Base-by-base conservation (phyloP, 2,329 filamentous ascomycete species). In the Phoma sp. region DNA sequence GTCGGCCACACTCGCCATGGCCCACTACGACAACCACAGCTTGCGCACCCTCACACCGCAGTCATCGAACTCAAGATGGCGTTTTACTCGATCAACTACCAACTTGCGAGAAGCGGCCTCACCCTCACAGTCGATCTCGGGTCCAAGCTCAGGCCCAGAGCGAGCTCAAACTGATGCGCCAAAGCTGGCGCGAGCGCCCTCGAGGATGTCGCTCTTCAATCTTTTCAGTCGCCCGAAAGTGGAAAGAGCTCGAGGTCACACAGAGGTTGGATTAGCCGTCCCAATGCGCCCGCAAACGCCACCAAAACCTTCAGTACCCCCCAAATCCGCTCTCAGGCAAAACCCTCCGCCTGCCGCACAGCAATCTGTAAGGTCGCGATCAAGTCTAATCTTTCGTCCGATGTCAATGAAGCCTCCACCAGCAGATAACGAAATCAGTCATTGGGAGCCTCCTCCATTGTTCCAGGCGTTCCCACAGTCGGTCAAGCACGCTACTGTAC, bases 401-500 rank as follows among this genome's bases (percentile, higher is more conserved):
- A 65, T 59, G 57, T 71, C 70, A 7, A 59, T 69, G 51, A 66
- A 63, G 52, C 59, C 68, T 29, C 39, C 65, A 8, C 55, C 60
- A 14, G 46, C 52, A 40, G 53, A 55, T 7, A 62, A 56, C 38
- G 62, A 70, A 11, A 54, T 87, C 13, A 58, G 53, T 22, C 60
- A 64, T 43, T 80, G 77, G 72, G 72, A 77, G 4, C 74, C 78
- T 7, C 90, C 91, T 6, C 90, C 91, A 2, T 78, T 97, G 10
- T 96, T 93, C 72, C 89, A 96, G 71, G 91, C 90, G 10, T 96
- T 92, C 70, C 89, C 90, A 0, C 92, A 96, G 73, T 86, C 91
- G 2, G 83, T 91, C 61, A 92, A 89, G 67, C 85, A 95, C 71
- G 86, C 85, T 9, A 86, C 83, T 13, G 79, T 96, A 3, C 83